Conservation (phyloP, 2,329 filamentous ascomycete species). For the Sclerotinia glacialis region DNA sequence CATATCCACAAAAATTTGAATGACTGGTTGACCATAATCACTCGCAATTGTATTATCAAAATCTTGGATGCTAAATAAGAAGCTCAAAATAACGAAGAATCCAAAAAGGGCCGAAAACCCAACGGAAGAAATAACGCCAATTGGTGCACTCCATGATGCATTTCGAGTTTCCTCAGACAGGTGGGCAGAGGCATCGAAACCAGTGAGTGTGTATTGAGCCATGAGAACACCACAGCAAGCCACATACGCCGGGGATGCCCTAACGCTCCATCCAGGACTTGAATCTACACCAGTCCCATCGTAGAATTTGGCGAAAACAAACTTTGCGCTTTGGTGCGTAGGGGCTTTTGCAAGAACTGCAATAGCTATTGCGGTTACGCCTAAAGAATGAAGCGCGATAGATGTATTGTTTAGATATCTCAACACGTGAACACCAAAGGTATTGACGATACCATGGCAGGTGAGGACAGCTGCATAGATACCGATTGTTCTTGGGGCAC, state of each 20-base stretch:
- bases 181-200: conserved; percentile 56
- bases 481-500: conserved; percentile 51
- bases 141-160: conserved; percentile 55
- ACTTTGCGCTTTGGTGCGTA: conserved; percentile 52
- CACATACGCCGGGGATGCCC: conserved; percentile 54
- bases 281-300: conserved; percentile 47
- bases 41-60: conserved; percentile 49
- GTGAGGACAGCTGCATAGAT: conserved; percentile 57
- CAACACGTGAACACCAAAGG: conserved; percentile 55
- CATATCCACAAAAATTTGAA: conserved; percentile 57
- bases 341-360: conserved; percentile 57
- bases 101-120: conserved; percentile 55
- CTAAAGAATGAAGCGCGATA: conserved; percentile 53
- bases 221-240: conserved; percentile 53
- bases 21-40: conserved; percentile 51
- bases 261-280: conserved; percentile 51
- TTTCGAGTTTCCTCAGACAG: conserved; percentile 56
- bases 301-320: conserved; percentile 54
- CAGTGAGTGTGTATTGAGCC: conserved; percentile 53
- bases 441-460: conserved; percentile 55
- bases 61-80: conserved; percentile 59
- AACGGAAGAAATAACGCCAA: conserved; percentile 56
- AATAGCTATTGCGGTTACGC: conserved; percentile 52
- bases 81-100: conserved; percentile 57
- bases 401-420: conserved; percentile 56